Evolutionary conservation across 2,329 filamentous ascomycete genomes (phyloP).

Genomic region (Samsoniella hepiali): DNA sequence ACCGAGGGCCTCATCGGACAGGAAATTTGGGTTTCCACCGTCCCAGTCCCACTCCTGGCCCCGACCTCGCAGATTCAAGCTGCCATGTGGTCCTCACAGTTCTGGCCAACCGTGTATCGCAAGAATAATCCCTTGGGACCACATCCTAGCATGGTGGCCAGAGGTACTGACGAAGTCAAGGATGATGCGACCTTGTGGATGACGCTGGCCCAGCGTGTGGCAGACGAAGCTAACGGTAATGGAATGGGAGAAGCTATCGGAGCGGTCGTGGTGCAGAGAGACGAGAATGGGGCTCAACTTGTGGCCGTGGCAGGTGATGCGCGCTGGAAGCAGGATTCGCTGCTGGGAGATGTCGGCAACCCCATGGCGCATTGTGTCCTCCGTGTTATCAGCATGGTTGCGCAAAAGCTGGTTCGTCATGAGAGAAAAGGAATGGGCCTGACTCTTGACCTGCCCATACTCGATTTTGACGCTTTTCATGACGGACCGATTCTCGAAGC

Average conservation of each 20-base stretch:
- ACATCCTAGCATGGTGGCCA: conserved; percentile 70
- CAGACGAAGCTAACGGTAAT: conserved; percentile 52
- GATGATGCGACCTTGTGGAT: conserved; percentile 64
- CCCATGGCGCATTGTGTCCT: conserved; percentile 76
- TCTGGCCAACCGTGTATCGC: conserved; percentile 83
- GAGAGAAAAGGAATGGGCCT: conserved; percentile 43
- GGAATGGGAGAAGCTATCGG: conserved; percentile 68
- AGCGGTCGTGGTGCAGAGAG: conserved; percentile 70
- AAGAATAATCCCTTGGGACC: conserved; percentile 85
- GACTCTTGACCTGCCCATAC: conserved; percentile 36
- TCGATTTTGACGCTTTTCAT: conserved; percentile 62
- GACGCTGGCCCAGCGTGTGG: conserved; percentile 63
- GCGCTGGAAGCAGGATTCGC: conserved; percentile 59
- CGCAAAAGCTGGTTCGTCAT: conserved; percentile 59
- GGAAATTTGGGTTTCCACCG: conserved; percentile 56
- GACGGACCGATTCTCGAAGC: conserved; percentile 66
- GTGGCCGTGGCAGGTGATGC: conserved; percentile 75
- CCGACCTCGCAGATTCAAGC: conserved; percentile 76
- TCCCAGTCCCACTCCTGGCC: conserved; percentile 68
- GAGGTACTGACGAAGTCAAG: conserved; percentile 66
- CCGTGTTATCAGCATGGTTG: conserved; percentile 79
- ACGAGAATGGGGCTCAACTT: conserved; percentile 49
- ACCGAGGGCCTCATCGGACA: conserved; percentile 48
- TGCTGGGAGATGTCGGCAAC: conserved; percentile 55
- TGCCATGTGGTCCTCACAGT: conserved; percentile 67